These are phyloP conservation scores for Coniferiporia sulphurascens DNA, from an alignment of 1,284 basidiomycete genomes.

Conservation along the genomic window DNA sequence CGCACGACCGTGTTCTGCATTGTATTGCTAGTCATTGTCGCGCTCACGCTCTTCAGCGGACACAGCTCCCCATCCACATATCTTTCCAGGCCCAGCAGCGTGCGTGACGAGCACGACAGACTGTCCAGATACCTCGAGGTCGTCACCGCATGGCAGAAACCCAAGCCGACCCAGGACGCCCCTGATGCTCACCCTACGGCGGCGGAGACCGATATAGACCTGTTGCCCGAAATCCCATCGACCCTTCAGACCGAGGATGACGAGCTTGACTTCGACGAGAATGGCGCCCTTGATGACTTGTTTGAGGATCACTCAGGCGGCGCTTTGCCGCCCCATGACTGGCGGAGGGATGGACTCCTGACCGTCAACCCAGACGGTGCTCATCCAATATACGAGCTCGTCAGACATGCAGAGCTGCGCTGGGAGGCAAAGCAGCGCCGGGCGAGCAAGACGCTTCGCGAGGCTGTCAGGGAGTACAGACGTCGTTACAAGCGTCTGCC, in stretches of 20 bases:
- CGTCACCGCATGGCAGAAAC: constrained; percentile 1
- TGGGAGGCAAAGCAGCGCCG: constrained; percentile 38
- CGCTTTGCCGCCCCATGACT: constrained; percentile 22
- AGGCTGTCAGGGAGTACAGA: constrained; percentile 43
- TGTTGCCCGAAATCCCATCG: constrained; percentile 6
- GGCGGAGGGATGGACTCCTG: constrained; percentile 28
- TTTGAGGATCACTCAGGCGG: neutral
- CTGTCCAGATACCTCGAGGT: constrained; percentile 10
- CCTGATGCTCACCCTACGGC: neutral
- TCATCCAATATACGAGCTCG: constrained; percentile 43
- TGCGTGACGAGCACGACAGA: neutral
- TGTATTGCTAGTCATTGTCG: neutral
- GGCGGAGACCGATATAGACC: neutral
- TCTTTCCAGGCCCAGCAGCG: neutral
- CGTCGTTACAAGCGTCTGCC: constrained; percentile 42
- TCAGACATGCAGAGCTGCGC: constrained; percentile 33
- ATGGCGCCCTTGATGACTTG: neutral
- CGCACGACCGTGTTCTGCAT: constrained; percentile 8
- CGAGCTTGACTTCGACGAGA: neutral
- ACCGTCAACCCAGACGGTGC: constrained; percentile 29
- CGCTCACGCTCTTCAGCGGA: constrained; percentile 4
- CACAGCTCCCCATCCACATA: neutral
- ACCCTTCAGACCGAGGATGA: constrained; percentile 5
- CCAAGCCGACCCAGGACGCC: neutral
- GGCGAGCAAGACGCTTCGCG: constrained; percentile 41